These are phyloP conservation scores for Colletotrichum tabaci DNA, from an alignment of 2,329 filamentous ascomycete genomes.

Conservation along the genomic window DNA sequence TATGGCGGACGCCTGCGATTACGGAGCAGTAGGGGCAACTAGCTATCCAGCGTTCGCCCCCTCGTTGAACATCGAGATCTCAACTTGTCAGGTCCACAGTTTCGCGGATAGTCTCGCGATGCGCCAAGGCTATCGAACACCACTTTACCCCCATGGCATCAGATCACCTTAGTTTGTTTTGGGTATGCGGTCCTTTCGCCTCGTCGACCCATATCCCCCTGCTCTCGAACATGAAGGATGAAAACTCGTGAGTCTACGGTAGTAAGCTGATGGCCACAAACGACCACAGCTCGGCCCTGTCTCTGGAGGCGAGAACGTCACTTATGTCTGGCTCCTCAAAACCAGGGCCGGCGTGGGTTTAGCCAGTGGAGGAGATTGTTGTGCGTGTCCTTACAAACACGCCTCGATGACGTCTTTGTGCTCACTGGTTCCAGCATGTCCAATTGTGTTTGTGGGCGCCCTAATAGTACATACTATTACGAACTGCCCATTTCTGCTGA, in stretches of 20 bases:
- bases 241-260: background rate
- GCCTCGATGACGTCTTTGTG: background rate
- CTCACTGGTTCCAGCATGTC: background rate
- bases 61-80: conserved; percentile 9
- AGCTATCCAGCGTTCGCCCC: background rate
- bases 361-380: background rate
- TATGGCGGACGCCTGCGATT: background rate
- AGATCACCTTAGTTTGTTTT: background rate
- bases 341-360: background rate
- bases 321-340: background rate
- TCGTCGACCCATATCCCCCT: background rate
- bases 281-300: background rate
- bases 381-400: background rate
- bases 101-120: background rate
- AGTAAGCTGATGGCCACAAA: background rate
- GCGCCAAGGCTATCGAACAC: background rate
- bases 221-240: background rate
- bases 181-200: background rate
- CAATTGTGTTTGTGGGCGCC: background rate
- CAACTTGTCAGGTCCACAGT: background rate
- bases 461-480: background rate
- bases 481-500: background rate
- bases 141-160: background rate
- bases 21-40: background rate
- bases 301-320: background rate